Evolutionary conservation across 2,329 filamentous ascomycete genomes (phyloP).

Genomic region (Claviceps digitariae): DNA sequence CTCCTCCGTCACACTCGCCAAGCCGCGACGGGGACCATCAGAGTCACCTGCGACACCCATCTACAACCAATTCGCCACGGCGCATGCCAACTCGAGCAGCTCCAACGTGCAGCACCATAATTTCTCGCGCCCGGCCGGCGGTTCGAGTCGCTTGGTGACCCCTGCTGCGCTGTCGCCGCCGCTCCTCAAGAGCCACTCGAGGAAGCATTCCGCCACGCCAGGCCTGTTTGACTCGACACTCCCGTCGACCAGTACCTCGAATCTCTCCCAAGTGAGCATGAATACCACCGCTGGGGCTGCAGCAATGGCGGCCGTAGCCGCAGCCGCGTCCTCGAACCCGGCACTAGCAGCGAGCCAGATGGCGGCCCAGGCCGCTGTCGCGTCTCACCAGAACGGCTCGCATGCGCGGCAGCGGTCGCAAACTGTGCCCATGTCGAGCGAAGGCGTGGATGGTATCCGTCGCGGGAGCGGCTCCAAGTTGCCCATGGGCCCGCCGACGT

Average conservation of each 20-base stretch:
- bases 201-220: constrained; percentile 59
- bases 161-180: constrained; percentile 19
- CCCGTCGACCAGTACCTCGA: constrained; percentile 46
- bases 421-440: constrained; percentile 49
- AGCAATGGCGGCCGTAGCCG: constrained; percentile 19
- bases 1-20: constrained; percentile 30
- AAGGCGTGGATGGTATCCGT: constrained; percentile 29
- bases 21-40: constrained; percentile 28
- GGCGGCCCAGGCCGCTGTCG: constrained; percentile 64
- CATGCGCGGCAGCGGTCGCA: constrained; percentile 57
- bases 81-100: constrained; percentile 33
- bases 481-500: constrained; percentile 46
- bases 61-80: constrained; percentile 31
- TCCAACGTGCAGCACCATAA: constrained; percentile 36
- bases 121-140: constrained; percentile 39
- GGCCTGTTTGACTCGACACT: constrained; percentile 65
- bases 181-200: constrained; percentile 31
- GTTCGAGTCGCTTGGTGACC: constrained; percentile 14
- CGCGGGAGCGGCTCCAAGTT: constrained; percentile 31
- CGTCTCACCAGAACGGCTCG: constrained; percentile 42
- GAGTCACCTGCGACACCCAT: constrained; percentile 30
- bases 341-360: constrained; percentile 56
- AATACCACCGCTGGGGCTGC: constrained; percentile 25
- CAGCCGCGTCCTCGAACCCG: constrained; percentile 10
- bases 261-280: constrained; percentile 36